Conservation (phyloP, 257 asterid species). For the Coffea eugenioides region DNA sequence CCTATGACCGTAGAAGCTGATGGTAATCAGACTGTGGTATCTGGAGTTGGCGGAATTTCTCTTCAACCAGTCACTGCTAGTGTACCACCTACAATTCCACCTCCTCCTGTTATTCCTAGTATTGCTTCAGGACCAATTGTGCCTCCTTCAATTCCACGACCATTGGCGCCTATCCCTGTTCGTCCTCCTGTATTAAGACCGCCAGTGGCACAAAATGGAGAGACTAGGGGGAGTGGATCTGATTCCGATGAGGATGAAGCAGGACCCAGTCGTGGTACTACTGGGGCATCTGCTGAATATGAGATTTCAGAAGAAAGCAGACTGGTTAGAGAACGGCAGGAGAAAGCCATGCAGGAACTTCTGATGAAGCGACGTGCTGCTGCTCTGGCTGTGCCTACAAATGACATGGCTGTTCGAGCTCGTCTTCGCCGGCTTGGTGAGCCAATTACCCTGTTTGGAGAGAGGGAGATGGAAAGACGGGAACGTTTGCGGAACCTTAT, state of each 20-base stretch:
- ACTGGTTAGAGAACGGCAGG: conserved; percentile 63
- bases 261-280: conserved; percentile 15
- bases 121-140: conserved; percentile 57
- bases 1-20: conserved; percentile 33
- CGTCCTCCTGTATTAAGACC: conserved; percentile 56
- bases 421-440: conserved; percentile 89
- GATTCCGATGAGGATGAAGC: conserved; percentile 60
- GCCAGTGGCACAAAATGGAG: conserved; percentile 57
- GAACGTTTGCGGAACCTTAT: conserved; percentile 76
- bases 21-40: conserved; percentile 40
- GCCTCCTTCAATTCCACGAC: conserved; percentile 48
- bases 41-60: conserved; percentile 43
- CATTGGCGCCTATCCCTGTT: conserved; percentile 65
- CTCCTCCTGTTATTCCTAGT: conserved; percentile 45
- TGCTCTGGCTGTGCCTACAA: conserved; percentile 92
- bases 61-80: conserved; percentile 40
- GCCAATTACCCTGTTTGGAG: conserved; percentile 90
- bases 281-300: conserved; percentile 47
- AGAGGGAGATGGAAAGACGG: conserved; percentile 96
- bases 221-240: conserved; percentile 45
- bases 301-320: conserved; percentile 84
- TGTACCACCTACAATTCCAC: conserved; percentile 27
- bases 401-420: conserved; percentile 81
- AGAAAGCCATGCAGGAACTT: conserved; percentile 86
- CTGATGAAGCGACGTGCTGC: conserved; percentile 85